Base-by-base conservation (phyloP, 345 rosid genomes). In the Theobroma cacao region DNA sequence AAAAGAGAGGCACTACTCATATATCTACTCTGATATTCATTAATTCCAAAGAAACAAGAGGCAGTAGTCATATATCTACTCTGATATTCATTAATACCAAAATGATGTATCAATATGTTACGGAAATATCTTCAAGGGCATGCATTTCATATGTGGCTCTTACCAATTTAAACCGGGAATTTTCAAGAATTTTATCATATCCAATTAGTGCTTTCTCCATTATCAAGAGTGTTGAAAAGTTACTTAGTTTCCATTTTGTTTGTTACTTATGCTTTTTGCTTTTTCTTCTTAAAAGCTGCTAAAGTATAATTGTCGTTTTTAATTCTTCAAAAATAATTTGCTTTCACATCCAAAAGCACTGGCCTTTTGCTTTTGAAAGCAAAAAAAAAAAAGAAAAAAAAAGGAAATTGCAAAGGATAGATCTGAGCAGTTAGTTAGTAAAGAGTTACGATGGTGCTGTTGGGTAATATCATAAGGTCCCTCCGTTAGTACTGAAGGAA, bases 1-100 rank as follows among this genome's bases (percentile, higher is more conserved):
- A n/a, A n/a, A n/a, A n/a, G n/a, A n/a, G 14, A 47, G 52, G 40
- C 14, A 28, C 26, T 28, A 69, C 14, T 71, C 82, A 75, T 75
- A 76, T 28, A 38, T 40, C 68, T 53, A 17, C 22, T 45, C 74
- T 45, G 36, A 26, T 45, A 68, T 53, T 65, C 31, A 62, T 43
- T 45, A 65, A 69, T 47, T 74, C 79, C 38, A n/a, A 5, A 41
- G n/a, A n/a, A n/a, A n/a, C n/a, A n/a, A n/a, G 14, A 47, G 52
- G 40, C 14, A 28, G 40, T 28, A 69, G 24, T 71, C 82, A 75
- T 75, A 76, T 28, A 38, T 40, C 68, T 53, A 17, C 22, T 45
- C 74, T 45, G 36, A 26, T 45, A 68, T 53, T 65, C 31, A 62
- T 43, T 45, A 65, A 69, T 47, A 76, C 79, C 38, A n/a, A n/a